Evolutionary conservation across 805 yeast species (phyloP), one percentile per base, ranked within the genome.

Genomic region (Metschnikowia chrysomelidarum): DNA sequence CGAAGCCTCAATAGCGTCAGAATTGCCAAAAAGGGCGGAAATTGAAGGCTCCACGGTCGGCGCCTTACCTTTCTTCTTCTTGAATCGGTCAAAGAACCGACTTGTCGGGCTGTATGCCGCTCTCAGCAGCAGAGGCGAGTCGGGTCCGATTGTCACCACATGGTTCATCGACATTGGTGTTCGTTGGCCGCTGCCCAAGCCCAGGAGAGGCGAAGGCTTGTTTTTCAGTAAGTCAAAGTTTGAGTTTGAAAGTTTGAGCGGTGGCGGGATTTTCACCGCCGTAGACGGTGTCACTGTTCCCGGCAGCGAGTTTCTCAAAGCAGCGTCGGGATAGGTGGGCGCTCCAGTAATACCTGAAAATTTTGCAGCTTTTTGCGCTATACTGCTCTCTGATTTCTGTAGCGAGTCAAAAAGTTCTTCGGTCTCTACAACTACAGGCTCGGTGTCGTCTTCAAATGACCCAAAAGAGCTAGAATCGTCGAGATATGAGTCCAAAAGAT

Each of bases 401-500:
- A 38, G 30, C n/a, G 34, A 32, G 11, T 26, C 31, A 18, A 37
- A 27, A 6, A 41, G 34, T 5, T 24, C 34, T 11, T 29, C 31
- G 2, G 38, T 30, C 5, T 36, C 41, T 11, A 40, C 39, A 7
- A 35, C 29, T 27, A 24, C 32, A 3, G 31, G 30, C 33, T 31
- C 36, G 9, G 22, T 31, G n/a, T 33, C 46, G 10, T 43, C 56
- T 9, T 52, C 60, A 3, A 50, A 19, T 3, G 61, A 55, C 20
- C 56, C 57, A 39, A 53, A 43, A 7, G 60, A 54, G 24, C 53
- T 49, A 22, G 54, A 50, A 36, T 61, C 68, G 34, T 67, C 71
- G 24, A 67, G 54, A 38, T 67, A 67, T 16, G 69, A 60, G 44
- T 67, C 71, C 24, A 67, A 46, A 14, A 67, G 52, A 35, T 67